These are phyloP conservation scores for Ilyonectria sp. DNA, from an alignment of 2,329 filamentous ascomycete genomes.

Conservation along the genomic window DNA sequence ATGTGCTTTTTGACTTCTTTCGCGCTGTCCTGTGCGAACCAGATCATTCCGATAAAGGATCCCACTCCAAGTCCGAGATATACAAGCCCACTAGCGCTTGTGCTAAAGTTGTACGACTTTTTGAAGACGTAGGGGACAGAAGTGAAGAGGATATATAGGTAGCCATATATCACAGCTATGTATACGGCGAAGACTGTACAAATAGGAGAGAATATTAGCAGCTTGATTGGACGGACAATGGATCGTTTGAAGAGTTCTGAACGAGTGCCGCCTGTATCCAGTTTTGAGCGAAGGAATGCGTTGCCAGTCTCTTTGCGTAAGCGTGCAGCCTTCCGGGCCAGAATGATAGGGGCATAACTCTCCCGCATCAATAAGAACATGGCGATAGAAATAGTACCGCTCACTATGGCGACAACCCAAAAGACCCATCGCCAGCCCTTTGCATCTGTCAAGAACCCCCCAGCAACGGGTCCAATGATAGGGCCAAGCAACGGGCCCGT, in stretches of 20 bases:
- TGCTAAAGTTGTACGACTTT: conserved; percentile 56
- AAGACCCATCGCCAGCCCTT: conserved; percentile 74
- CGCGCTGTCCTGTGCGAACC: conserved; percentile 32
- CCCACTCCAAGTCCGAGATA: conserved; percentile 42
- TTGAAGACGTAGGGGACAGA: conserved; percentile 68
- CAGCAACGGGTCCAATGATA: conserved; percentile 57
- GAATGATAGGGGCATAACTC: conserved; percentile 55
- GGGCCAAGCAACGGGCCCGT: conserved; percentile 65
- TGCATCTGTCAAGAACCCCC: conserved; percentile 74
- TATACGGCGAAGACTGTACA: conserved; percentile 63
- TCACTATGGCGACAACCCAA: conserved; percentile 73
- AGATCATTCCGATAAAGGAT: conserved; percentile 24
- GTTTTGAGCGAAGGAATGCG: conserved; percentile 60
- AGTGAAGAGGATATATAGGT: conserved; percentile 68
- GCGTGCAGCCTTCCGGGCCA: conserved; percentile 54
- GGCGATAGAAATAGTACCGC: conserved; percentile 50
- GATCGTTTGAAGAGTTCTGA: conserved; percentile 54
- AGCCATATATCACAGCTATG: conserved; percentile 67
- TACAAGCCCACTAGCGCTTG: conserved; percentile 38
- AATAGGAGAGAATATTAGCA: conserved; percentile 66
- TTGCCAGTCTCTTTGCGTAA: conserved; percentile 58
- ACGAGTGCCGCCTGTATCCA: conserved; percentile 54
- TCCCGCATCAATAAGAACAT: conserved; percentile 54
- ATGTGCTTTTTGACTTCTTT: conserved; percentile 15
- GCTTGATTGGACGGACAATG: conserved; percentile 60